These are phyloP conservation scores for Dactylellina parvicollis DNA, from an alignment of 2,329 filamentous ascomycete species.

Conservation along the genomic window DNA sequence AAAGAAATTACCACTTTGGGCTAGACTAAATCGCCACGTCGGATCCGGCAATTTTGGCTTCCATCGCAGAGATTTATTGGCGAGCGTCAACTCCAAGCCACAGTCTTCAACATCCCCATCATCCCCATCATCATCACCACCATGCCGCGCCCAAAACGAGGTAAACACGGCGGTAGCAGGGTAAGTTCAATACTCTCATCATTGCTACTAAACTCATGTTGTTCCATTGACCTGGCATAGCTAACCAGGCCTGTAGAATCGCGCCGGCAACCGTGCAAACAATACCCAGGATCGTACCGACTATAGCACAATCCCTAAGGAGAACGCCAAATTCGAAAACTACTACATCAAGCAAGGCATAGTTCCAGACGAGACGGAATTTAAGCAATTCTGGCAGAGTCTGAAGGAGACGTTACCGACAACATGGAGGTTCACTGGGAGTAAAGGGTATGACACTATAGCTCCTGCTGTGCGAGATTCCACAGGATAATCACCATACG, in stretches of 20 bases:
- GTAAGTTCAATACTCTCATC: constrained; percentile 3
- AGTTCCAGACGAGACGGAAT: constrained; percentile 77
- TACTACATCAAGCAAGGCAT: constrained; percentile 85
- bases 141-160: constrained; percentile 28
- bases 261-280: constrained; percentile 12
- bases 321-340: constrained; percentile 83
- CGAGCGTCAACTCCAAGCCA: neutral
- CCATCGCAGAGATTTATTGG: constrained; percentile 32
- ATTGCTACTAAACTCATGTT: neutral
- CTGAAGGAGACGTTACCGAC: constrained; percentile 88
- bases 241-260: constrained; percentile 16
- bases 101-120: neutral
- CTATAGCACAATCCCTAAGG: constrained; percentile 74
- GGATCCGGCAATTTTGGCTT: neutral
- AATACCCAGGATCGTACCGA: constrained; percentile 54
- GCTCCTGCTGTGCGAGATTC: neutral
- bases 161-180: constrained; percentile 41
- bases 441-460: constrained; percentile 74
- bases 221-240: neutral
- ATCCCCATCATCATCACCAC: constrained; percentile 5
- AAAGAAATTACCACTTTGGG: neutral
- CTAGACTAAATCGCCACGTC: neutral
- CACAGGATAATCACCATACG: neutral
- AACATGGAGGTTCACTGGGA: constrained; percentile 97
- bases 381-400: constrained; percentile 81